A percentile compares a stretch with the other conserved stretches of the same genome.
phyloP scores from a whole-genome alignment of 2,329 filamentous ascomycete genomes.

The Westerdykella sp. region DNA sequence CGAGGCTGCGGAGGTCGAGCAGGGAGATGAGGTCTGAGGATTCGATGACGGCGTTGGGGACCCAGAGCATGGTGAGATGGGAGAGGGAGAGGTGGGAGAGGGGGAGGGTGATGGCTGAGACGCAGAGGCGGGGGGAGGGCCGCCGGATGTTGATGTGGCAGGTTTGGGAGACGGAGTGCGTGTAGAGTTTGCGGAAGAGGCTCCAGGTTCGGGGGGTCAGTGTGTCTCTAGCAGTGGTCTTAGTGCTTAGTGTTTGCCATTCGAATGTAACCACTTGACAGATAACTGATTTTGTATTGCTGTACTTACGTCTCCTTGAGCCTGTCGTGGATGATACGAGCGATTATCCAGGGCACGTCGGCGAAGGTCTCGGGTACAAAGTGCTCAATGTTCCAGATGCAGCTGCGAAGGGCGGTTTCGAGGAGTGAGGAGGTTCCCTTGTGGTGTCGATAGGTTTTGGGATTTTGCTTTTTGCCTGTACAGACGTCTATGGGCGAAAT shows the following conservation, averaged over 20 bases:
- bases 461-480: conserved; percentile 1
- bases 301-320: conserved; percentile 4
- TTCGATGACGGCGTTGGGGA: background rate
- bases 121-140: background rate
- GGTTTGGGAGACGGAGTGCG: background rate
- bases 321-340: background rate
- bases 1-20: background rate
- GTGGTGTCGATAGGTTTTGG: background rate
- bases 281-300: background rate
- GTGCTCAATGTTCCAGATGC: conserved; percentile 4
- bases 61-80: background rate
- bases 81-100: background rate
- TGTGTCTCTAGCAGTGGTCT: background rate
- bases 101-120: background rate
- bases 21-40: background rate
- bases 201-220: background rate
- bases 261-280: background rate
- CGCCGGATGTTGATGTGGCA: background rate
- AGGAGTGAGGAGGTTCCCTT: conserved; percentile 1
- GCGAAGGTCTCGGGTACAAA: conserved; percentile 1
- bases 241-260: background rate
- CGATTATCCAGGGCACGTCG: background rate
- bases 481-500: background rate
- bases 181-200: background rate
- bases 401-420: conserved; percentile 2